Percentiles rank a stretch among this genome's conserved stretches.
These are phyloP conservation scores for Solanum chacoense DNA, from an alignment of 305 asterid genomes.

Conservation along the genomic window DNA sequence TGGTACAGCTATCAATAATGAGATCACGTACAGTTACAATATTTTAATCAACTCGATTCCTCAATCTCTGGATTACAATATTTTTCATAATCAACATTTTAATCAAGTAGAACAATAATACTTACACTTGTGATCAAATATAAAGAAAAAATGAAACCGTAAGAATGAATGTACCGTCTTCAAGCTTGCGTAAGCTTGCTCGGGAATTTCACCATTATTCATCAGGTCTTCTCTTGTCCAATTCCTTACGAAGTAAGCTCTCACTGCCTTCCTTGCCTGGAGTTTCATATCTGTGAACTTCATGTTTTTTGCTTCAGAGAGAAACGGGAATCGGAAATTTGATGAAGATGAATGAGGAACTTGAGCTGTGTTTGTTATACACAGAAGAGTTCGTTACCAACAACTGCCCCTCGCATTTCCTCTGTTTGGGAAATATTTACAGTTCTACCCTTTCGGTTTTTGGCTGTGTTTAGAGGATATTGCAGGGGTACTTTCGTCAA, in stretches of 20 bases:
- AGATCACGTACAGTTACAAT: neutral
- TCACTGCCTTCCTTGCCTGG: neutral
- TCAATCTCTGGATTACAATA: neutral
- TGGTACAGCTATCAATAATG: neutral
- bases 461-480: neutral
- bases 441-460: neutral
- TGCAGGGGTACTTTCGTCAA: neutral
- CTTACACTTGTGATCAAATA: neutral
- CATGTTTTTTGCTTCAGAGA: neutral
- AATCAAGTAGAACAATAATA: neutral
- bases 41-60: neutral
- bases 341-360: neutral
- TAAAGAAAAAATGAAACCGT: neutral
- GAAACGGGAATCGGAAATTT: neutral
- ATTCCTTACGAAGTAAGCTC: neutral
- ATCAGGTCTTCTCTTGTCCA: neutral
- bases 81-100: neutral
- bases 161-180: neutral
- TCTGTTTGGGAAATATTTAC: neutral
- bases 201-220: neutral
- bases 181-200: neutral
- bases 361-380: neutral
- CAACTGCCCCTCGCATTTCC: neutral
- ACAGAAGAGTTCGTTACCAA: neutral
- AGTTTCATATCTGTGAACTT: neutral